Base-by-base conservation (phyloP, 2,329 filamentous ascomycete genomes). In the Botryotinia calthae region DNA sequence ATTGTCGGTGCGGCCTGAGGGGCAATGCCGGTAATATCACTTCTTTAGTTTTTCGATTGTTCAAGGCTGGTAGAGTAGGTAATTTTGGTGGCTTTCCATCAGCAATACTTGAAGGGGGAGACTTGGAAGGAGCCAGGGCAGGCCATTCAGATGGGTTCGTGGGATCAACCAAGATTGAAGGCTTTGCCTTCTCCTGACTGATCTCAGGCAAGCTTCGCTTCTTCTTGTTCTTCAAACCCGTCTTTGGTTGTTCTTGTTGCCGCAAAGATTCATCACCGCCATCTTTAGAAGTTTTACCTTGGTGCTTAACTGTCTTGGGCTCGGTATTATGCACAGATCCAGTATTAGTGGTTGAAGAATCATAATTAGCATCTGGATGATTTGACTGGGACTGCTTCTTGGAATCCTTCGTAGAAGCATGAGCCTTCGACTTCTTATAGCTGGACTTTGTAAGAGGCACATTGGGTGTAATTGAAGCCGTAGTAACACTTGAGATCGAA, bases 91-190 rank as follows among this genome's bases (percentile, higher is more conserved):
- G 73, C 31, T 76, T 77, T 46, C 74, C 74, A 75, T 79, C 75
- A 28, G 73, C 71, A 72, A 78, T 77, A 6, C 44, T 51, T 34
- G 73, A 68, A n/a, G 72, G 31, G 6, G 75, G 69, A 31, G 74
- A 76, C 28, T 73, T 76, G 46, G 73, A 31, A 48, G 73, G 73
- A 40, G 46, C 69, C 51, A 79, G 73, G 56, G 75, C 54, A 37
- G 78, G 77, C 75, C 76, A 79, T 54, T 77, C 71, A 18, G 48
- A 68, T 61, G 70, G 56, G 44, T 76, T 68, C 28, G 70, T 68
- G 28, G 76, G n/a, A 22, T 34, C 42, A 51, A 22, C 37, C 22
- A 31, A 31, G 31, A 44, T n/a, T 16, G 67, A 22, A 56, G 22
- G 7, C n/a, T 42, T 48, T 44, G 8, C 37, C 22, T 71, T 46